phyloP scores from a whole-genome alignment of 1,139 yeast genomes.

The Arxiozyma heterogenica region DNA sequence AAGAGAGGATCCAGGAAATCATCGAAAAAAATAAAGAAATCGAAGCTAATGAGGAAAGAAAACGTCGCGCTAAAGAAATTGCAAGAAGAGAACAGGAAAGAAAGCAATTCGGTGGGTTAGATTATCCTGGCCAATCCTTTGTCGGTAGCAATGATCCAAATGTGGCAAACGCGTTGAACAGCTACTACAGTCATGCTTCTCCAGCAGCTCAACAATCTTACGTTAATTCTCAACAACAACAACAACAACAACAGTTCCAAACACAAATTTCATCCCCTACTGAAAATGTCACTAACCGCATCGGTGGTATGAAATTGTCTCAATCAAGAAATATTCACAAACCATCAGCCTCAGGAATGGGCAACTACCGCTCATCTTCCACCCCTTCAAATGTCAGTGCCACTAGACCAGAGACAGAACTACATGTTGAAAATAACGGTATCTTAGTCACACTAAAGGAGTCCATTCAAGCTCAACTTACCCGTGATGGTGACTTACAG shows the following conservation, averaged over 20 bases:
- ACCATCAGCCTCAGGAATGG: conserved; percentile 12
- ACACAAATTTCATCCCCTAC: background rate
- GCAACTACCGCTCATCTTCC: background rate
- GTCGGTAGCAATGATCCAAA: conserved; percentile 25
- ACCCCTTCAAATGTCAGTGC: background rate
- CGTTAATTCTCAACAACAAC: background rate
- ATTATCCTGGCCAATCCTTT: conserved; percentile 11
- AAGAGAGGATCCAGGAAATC: conserved; percentile 95
- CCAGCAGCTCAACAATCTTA: conserved; percentile 29
- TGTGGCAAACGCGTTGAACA: conserved; percentile 28
- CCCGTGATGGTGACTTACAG: conserved; percentile 74
- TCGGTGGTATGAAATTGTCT: conserved; percentile 20
- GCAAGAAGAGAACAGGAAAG: conserved; percentile 78
- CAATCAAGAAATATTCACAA: conserved; percentile 7
- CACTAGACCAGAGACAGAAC: conserved; percentile 20
- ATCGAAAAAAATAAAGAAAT: conserved; percentile 94
- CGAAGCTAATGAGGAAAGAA: conserved; percentile 95
- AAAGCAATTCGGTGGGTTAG: conserved; percentile 33
- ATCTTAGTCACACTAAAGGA: conserved; percentile 72
- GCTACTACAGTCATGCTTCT: conserved; percentile 32
- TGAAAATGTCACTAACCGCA: background rate
- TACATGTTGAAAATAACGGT: conserved; percentile 50
- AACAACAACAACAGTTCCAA: background rate
- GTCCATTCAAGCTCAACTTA: conserved; percentile 63
- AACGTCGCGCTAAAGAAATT: conserved; percentile 90